Evolutionary conservation across 2,329 filamentous ascomycete species (phyloP), one percentile per base, ranked within the genome.

Genomic region (Chrysosporium queenslandicum): DNA sequence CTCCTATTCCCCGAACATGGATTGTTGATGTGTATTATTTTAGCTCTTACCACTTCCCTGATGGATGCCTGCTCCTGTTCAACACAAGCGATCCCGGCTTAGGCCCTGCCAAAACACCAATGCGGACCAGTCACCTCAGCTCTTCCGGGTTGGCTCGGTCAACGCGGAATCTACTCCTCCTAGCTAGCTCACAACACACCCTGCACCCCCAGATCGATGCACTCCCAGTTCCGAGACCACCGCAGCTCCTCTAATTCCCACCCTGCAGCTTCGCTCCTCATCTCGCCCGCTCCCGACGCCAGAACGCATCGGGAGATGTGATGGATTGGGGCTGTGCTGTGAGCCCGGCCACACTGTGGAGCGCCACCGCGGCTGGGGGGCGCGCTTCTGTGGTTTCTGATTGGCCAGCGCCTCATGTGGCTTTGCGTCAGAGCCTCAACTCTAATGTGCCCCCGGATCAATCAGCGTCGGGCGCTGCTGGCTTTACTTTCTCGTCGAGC

Each of bases 351-450:
- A 30, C 42, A 45, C 27, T 30, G 42, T 32, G 42, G 42, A 29
- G 27, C 5, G 41, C 4, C 41, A 20, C 5, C n/a, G 7, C 12
- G 23, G 25, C 39, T 41, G 20, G 39, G 20, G 8, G 16, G 23
- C 14, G 2, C 5, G 36, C 4, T 39, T 43, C 23, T 18, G 18
- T 16, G 29, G 7, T 3, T 27, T 37, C 18, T 50, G 21, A 50
- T 30, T 50, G 46, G 46, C 34, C 18, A 11, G 8, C 2, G n/a
- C 4, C 34, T 23, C 18, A 27, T 40, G 46, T 39, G 46, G 46
- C 46, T 32, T n/a, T 21, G 46, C 23, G 21, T 41, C 36, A 39
- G 37, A 50, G 46, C 36, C 34, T 32, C 46, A 50, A 50, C 46
- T 41, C n/a, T 40, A 50, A 41, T 7, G 12, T 41, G 14, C 12